These are phyloP conservation scores for Heliophila coronopifolia DNA, from an alignment of 441 rosid species.

Conservation along the genomic window DNA sequence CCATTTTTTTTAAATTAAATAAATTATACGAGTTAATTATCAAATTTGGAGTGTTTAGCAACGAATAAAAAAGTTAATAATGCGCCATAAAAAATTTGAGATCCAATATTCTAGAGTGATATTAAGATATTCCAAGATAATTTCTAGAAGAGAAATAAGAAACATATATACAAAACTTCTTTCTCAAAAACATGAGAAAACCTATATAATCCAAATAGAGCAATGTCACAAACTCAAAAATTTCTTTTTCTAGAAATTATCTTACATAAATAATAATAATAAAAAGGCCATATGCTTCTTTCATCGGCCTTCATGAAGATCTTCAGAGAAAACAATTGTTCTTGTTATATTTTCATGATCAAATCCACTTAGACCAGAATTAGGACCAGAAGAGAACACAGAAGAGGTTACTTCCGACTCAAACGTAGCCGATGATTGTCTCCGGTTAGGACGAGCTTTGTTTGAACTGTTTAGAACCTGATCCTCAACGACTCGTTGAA, in stretches of 20 bases:
- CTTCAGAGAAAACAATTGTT: constrained; percentile 77
- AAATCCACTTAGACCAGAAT: constrained; percentile 71
- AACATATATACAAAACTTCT: constrained; percentile 16
- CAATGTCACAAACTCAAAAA: constrained; percentile 8
- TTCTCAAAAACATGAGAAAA: constrained; percentile 12
- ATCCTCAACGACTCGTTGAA: constrained; percentile 73
- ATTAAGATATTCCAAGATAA: no score
- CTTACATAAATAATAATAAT: not conserved
- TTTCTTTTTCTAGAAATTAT: constrained; percentile 2
- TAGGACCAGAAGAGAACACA: constrained; percentile 93
- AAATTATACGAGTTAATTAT: no score
- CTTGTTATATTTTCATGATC: constrained; percentile 75
- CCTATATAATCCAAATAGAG: no score
- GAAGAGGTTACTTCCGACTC: constrained; percentile 92
- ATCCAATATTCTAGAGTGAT: no score
- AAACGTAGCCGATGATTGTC: constrained; percentile 75
- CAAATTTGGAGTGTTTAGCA: no score
- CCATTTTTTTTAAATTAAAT: no score
- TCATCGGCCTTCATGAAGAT: constrained; percentile 91
- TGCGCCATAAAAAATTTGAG: no score
- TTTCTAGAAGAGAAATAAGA: no score
- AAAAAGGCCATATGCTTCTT: not conserved
- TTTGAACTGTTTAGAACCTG: constrained; percentile 29
- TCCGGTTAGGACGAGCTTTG: constrained; percentile 52
- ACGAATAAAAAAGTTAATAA: no score